A percentile compares a stretch with the other conserved stretches of the same genome.
phyloP scores from a whole-genome alignment of 2,329 filamentous ascomycete genomes.

The Cadophora gregata region DNA sequence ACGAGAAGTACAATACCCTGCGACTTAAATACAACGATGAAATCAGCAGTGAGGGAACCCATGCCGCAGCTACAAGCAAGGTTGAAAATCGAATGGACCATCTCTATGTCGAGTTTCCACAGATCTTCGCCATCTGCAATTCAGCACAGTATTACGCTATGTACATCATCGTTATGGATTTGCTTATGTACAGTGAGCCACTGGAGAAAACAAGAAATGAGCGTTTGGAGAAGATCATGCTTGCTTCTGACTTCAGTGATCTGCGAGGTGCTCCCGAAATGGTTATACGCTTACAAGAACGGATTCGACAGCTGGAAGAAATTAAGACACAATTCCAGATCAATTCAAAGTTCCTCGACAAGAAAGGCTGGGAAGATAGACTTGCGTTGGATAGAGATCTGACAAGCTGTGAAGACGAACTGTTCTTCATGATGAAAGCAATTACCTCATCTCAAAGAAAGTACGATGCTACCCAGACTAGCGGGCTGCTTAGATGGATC shows the following conservation, averaged over 20 bases:
- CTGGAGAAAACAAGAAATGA: slow-evolving; percentile 97
- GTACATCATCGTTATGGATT: slow-evolving; percentile 96
- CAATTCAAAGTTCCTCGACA: slow-evolving; percentile 85
- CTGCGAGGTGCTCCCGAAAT: slow-evolving; percentile 91
- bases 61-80: slow-evolving; percentile 58
- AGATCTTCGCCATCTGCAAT: slow-evolving; percentile 93
- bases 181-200: slow-evolving; percentile 95
- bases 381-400: slow-evolving; percentile 89
- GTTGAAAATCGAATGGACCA: slow-evolving; percentile 89
- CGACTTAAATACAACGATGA: slow-evolving; percentile 98
- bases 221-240: slow-evolving; percentile 96
- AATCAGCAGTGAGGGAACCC: slow-evolving; percentile 65
- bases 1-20: slow-evolving; percentile 97
- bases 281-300: slow-evolving; percentile 88
- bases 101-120: slow-evolving; percentile 95
- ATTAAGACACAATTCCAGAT: slow-evolving; percentile 97
- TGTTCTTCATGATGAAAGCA: slow-evolving; percentile 99
- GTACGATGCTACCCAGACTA: slow-evolving; percentile 76
- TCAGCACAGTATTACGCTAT: slow-evolving; percentile 97
- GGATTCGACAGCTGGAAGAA: slow-evolving; percentile 91
- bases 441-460: slow-evolving; percentile 96
- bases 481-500: slow-evolving; percentile 86
- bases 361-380: slow-evolving; percentile 89
- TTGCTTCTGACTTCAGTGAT: slow-evolving; percentile 98
- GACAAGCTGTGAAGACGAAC: slow-evolving; percentile 87